Percentiles rank a stretch among this genome's conserved stretches.
These are phyloP conservation scores for Corinectria fuckeliana DNA, from an alignment of 2,329 filamentous ascomycete species.

Conservation along the genomic window DNA sequence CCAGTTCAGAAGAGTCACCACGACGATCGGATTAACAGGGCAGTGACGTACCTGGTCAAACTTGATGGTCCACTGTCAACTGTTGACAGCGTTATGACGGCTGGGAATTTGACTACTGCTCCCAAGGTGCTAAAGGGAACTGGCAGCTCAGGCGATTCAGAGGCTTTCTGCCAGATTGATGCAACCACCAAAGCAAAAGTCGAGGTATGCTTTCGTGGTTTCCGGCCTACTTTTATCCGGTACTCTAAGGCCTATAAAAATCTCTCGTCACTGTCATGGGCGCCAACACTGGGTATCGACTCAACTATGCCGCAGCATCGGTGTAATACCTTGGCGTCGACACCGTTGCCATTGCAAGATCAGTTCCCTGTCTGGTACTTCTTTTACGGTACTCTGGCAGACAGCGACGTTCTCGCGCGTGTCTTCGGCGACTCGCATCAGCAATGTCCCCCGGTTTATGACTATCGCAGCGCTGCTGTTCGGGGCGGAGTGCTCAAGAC, in stretches of 20 bases:
- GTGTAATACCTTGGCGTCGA: not conserved
- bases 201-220: not conserved
- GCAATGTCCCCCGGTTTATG: not conserved
- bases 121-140: not conserved
- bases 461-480: not conserved
- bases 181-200: not conserved
- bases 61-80: not conserved
- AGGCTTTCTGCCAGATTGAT: slow-evolving; percentile 3
- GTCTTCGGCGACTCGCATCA: not conserved
- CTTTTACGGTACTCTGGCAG: not conserved
- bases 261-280: not conserved
- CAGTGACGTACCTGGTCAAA: slow-evolving; percentile 3
- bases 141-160: not conserved
- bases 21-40: not conserved
- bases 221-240: slow-evolving; percentile 6
- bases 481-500: not conserved
- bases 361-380: slow-evolving; percentile 18
- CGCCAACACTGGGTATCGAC: slow-evolving; percentile 8
- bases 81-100: not conserved
- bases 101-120: not conserved
- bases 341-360: not conserved
- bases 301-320: slow-evolving; percentile 6
- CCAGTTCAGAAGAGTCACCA: not conserved
- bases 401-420: not conserved
- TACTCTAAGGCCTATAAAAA: not conserved